Evolutionary conservation across 2,329 filamentous ascomycete genomes (phyloP), one percentile per base, ranked within the genome.

Genomic region (Colletotrichum paranaense): DNA sequence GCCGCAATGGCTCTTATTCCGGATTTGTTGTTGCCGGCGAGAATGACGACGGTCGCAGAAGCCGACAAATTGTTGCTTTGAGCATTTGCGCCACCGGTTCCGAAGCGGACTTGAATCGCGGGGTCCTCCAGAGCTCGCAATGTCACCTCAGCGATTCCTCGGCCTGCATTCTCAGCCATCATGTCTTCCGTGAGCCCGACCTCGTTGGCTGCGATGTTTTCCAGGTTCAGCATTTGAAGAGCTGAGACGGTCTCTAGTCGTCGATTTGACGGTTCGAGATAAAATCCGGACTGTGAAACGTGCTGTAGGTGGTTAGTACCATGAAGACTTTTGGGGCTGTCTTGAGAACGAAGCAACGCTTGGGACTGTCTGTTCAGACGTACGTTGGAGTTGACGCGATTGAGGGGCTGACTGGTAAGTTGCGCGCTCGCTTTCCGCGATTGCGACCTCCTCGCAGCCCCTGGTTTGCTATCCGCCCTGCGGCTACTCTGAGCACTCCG

Each of bases 11-110:
- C 95, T 72, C 96, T 90, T 49, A 94, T 92, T 52, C 96, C 95
- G 1, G 93, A 95, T 76, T 95, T 95, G 82, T 98, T 96, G 81
- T 98, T 98, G n/a, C 97, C 96, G 0, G 94, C 95, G n/a, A 98
- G 87, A 7, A 98, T 90, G 26, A 97, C 91, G 38, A 91, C 84
- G 0, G 87, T 86, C 68, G 80, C 75, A 32, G 83, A 75, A 69
- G 35, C 49, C 11, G 71, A 75, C 75, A 19, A 76, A 74, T 9
- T 76, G 38, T 60, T 78, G 49, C 74, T 81, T 58, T 78, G 80
- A 7, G 77, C 77, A 22, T 79, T 79, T 5, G 77, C 72, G 3
- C 79, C 76, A 26, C 76, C 86, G 62, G 80, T 87, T 59, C 84
- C 85, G 24, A 88, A 82, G 12, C 85, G 89, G 59, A 88, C 87